Base-by-base conservation (phyloP, 805 yeast species). In the Sugiyamaella boreocaroliniensis region DNA sequence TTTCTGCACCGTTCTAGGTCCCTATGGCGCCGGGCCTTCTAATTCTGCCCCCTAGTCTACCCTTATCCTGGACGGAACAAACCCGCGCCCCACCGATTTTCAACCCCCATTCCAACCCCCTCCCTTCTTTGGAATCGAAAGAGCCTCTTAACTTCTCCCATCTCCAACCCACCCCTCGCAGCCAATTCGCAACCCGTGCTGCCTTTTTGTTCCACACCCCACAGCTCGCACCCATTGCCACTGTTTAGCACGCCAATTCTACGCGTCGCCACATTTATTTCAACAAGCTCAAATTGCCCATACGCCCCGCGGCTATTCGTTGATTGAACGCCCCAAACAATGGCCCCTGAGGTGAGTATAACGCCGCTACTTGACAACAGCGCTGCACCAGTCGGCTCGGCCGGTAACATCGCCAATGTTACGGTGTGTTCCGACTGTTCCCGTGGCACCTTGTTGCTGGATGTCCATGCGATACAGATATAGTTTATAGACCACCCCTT, bases 281-380 rank as follows among this genome's bases (percentile, higher is more conserved):
- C 26, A 22, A 22, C 26, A 22, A 22, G 26, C 18, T 43, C 45
- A 22, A 43, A 32, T 32, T 32, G 37, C 37, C 37, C 37, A 10
- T 10, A 32, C 45, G 45, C n/a, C 20, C 37, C 37, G 37, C n/a
- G 37, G 37, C 37, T 32, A 32, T 32, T 32, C 2, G 37, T 32
- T 32, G 37, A 32, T 32, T 32, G 37, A 32, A 42, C 22, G 29
- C 9, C 11, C 22, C 14, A 16, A 44, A 44, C 22, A 44, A 44
- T 44, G 47, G 29, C 47, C 29, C 14, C 34, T 15, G 47, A 44
- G 34, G 47, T 44, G 47, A 44, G 47, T 44, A 44, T 22, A 6
- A 4, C 26, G n/a, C 26, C 26, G 26, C 26, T 6, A 22, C 6
- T 22, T 6, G 26, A 22, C 26, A 22, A 3, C 26, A 22, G 26